Evolutionary conservation across 2,329 filamentous ascomycete species (phyloP).

Genomic region (Curvularia sp.): DNA sequence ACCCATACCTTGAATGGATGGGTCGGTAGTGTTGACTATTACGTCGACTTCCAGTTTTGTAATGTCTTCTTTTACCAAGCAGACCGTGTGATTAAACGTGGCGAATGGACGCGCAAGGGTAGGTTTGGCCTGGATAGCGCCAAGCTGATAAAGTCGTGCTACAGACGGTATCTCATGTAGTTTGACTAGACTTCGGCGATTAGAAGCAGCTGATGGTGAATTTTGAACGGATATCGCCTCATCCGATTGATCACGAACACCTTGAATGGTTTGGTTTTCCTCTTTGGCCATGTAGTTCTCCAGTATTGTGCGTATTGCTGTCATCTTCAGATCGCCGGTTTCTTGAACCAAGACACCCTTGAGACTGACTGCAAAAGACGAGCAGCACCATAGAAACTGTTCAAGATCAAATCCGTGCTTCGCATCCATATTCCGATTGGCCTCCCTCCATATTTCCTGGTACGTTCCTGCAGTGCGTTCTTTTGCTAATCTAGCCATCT

Average conservation of each 20-base stretch:
- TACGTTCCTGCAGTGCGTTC: conserved; percentile 12
- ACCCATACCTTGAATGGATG: conserved; percentile 37
- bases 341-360: conserved; percentile 27
- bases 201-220: conserved; percentile 23
- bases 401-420: conserved; percentile 28
- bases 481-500: conserved; percentile 33
- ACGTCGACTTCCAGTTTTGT: conserved; percentile 44
- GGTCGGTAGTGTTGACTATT: conserved; percentile 45
- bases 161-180: conserved; percentile 40
- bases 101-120: conserved; percentile 35
- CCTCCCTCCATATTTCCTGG: conserved; percentile 35
- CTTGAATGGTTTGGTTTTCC: conserved; percentile 22
- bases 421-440: conserved; percentile 31
- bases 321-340: conserved; percentile 27
- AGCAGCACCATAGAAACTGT: conserved; percentile 31
- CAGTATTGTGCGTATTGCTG: conserved; percentile 29
- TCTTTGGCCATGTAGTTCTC: conserved; percentile 31
- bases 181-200: conserved; percentile 27
- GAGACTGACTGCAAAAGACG: conserved; percentile 32
- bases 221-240: conserved; percentile 37
- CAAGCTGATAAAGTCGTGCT: conserved; percentile 36
- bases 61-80: conserved; percentile 44
- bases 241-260: conserved; percentile 30
- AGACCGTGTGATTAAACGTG: conserved; percentile 40
- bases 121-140: conserved; percentile 31